Conservation (phyloP, 179 eudicot species). For the Spergularia azorica region DNA sequence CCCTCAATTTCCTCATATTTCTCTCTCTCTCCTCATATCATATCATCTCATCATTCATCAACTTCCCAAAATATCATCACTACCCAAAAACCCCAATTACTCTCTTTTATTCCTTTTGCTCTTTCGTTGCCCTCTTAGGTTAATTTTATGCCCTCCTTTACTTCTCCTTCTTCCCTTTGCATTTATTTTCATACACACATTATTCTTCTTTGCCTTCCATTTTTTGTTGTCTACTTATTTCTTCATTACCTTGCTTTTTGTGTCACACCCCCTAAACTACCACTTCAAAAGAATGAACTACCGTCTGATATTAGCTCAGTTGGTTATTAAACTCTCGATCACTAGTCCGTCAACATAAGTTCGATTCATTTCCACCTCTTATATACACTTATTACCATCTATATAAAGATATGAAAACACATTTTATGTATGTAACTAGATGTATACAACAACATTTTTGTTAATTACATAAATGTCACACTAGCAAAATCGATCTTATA, state of each 20-base stretch:
- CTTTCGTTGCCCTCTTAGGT: slow-evolving; percentile 25
- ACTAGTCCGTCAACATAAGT: too few species aligned
- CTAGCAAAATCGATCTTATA: neutral
- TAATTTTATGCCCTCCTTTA: neutral
- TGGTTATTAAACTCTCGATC: too few species aligned
- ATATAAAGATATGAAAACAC: too few species aligned
- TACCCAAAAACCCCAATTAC: slow-evolving; percentile 5
- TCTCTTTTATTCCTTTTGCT: slow-evolving; percentile 42
- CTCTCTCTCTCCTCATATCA: slow-evolving; percentile 9
- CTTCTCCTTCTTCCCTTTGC: slow-evolving; percentile 23
- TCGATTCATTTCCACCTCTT: too few species aligned
- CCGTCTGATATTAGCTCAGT: too few species aligned
- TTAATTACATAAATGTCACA: neutral
- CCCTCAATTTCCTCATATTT: slow-evolving; percentile 30
- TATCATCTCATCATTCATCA: slow-evolving; percentile 5
- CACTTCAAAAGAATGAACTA: neutral
- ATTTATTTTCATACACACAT: slow-evolving; percentile 23
- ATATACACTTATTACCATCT: too few species aligned
- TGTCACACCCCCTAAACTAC: slow-evolving; percentile 13
- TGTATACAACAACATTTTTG: too few species aligned
- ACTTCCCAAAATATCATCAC: neutral
- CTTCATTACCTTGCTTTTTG: slow-evolving; percentile 30
- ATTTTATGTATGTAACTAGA: too few species aligned
- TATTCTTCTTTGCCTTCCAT: neutral
- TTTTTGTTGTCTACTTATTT: neutral